A percentile compares a stretch with the other conserved stretches of the same genome.
These are phyloP conservation scores for Cercophora newfieldiana DNA, from an alignment of 495 filamentous ascomycete species.

Conservation along the genomic window DNA sequence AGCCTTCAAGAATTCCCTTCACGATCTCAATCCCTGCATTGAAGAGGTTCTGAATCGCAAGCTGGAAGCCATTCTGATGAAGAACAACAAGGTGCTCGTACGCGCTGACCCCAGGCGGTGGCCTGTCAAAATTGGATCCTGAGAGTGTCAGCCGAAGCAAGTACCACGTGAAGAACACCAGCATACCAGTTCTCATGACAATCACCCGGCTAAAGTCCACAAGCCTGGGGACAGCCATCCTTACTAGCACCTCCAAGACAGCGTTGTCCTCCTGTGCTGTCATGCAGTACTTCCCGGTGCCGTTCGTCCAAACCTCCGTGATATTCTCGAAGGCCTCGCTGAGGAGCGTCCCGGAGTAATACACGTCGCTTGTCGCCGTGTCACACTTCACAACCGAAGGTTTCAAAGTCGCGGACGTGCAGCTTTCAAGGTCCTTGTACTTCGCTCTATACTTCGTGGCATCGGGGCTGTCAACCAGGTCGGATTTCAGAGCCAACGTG, in stretches of 20 bases:
- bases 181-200: conserved; percentile 62
- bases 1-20: conserved; percentile 60
- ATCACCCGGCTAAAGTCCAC: conserved; percentile 70
- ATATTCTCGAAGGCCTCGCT: conserved; percentile 65
- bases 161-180: neutral
- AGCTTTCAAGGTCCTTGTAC: conserved; percentile 45
- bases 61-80: conserved; percentile 59
- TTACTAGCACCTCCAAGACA: conserved; percentile 64
- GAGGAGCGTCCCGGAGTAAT: conserved; percentile 64
- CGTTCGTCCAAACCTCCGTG: conserved; percentile 65
- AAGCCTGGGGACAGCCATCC: conserved; percentile 52
- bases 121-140: conserved; percentile 71
- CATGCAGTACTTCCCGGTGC: conserved; percentile 66
- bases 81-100: conserved; percentile 59
- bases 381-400: conserved; percentile 68
- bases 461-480: conserved; percentile 53
- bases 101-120: conserved; percentile 55
- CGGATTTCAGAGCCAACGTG: conserved; percentile 55
- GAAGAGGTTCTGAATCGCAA: conserved; percentile 66
- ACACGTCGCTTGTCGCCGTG: conserved; percentile 69
- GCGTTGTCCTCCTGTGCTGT: conserved; percentile 77
- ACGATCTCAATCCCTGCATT: conserved; percentile 66
- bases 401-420: conserved; percentile 49
- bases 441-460: conserved; percentile 60
- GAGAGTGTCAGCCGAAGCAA: neutral